phyloP scores from a whole-genome alignment of 2,329 filamentous ascomycete genomes.

The Orbilia javanica region DNA sequence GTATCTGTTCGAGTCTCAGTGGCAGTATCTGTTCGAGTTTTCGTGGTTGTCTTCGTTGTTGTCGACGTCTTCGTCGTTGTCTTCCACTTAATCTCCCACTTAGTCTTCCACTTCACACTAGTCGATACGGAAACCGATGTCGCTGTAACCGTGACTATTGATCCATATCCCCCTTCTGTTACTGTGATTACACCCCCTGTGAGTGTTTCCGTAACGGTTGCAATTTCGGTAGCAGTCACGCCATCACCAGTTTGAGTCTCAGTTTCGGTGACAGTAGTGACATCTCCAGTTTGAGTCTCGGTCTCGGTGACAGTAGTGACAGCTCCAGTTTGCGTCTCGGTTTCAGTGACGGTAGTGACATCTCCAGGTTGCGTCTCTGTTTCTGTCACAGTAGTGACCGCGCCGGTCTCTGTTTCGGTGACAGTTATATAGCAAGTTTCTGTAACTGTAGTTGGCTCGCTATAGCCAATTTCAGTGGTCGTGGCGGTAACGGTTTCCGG shows the following conservation, averaged over 20 bases:
- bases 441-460: slow-evolving; percentile 2
- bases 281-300: background rate
- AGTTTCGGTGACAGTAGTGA: background rate
- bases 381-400: too few relatives aligned
- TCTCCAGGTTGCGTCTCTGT: background rate
- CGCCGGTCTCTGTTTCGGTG: background rate
- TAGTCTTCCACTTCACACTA: slow-evolving; percentile 14
- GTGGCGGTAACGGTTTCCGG: slow-evolving; percentile 6
- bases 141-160: slow-evolving; percentile 3
- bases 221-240: background rate
- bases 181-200: background rate
- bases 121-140: slow-evolving; percentile 18
- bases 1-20: slow-evolving; percentile 17
- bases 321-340: background rate
- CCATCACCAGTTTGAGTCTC: background rate
- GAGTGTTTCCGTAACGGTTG: slow-evolving; percentile 1
- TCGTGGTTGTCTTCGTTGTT: slow-evolving; percentile 14
- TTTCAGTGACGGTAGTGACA: background rate
- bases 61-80: slow-evolving; percentile 29
- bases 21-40: slow-evolving; percentile 9
- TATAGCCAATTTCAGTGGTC: background rate
- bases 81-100: slow-evolving; percentile 26
- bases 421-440: background rate
- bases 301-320: background rate
- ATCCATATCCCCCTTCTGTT: background rate